Evolutionary conservation across 169 alveolate genomes (phyloP).

Genomic region (Eimeria acervulina): DNA sequence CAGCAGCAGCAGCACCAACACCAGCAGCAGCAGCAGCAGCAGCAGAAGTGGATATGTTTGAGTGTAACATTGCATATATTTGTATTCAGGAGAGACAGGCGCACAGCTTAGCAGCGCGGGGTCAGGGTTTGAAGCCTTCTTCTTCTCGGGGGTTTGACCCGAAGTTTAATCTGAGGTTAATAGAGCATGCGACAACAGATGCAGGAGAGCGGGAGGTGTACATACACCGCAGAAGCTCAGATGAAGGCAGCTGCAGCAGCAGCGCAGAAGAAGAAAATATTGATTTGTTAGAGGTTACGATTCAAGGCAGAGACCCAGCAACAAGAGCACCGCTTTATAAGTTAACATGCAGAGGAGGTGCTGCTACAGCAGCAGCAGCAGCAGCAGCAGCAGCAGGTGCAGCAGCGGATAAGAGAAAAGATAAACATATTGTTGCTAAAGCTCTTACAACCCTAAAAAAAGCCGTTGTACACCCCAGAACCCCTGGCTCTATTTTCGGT

Average conservation of each 20-base stretch:
- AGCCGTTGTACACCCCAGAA: background rate
- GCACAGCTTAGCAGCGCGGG: slow-evolving; percentile 59
- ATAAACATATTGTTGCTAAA: background rate
- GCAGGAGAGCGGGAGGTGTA: slow-evolving; percentile 10
- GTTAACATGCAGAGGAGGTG: background rate
- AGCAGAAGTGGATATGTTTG: too few relatives aligned
- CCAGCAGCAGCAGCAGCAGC: too few relatives aligned
- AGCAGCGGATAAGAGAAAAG: background rate
- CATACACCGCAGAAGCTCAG: background rate
- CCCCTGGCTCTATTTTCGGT: background rate
- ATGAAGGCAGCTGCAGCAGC: background rate
- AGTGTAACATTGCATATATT: background rate
- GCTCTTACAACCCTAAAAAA: background rate
- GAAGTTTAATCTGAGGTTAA: slow-evolving; percentile 63
- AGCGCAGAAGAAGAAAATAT: too few relatives aligned
- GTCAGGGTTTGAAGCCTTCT: slow-evolving; percentile 67
- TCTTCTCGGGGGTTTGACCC: slow-evolving; percentile 53
- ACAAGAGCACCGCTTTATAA: slow-evolving; percentile 28
- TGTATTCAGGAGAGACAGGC: slow-evolving; percentile 65
- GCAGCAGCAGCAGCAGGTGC: slow-evolving; percentile 26
- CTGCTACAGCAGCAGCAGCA: background rate
- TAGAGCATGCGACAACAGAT: slow-evolving; percentile 56
- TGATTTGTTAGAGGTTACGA: slow-evolving; percentile 22
- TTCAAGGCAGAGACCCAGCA: slow-evolving; percentile 33
- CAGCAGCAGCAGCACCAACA: too few relatives aligned